Base-by-base conservation (phyloP, 1,284 basidiomycete species). In the Moesziomyces sp. region DNA sequence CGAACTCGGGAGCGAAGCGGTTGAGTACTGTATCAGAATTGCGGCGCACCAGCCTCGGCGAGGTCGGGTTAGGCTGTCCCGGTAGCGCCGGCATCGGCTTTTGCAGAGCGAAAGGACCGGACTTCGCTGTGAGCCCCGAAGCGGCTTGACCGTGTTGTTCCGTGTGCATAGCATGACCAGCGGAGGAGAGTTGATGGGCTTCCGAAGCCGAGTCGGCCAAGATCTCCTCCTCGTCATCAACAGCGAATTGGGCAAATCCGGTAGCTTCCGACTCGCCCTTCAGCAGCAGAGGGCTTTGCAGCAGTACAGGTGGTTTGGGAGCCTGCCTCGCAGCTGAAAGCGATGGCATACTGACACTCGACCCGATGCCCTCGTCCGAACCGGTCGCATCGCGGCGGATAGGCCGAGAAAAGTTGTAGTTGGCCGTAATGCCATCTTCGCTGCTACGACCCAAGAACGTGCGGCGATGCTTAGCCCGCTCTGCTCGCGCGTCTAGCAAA, bases 11-110 rank as follows among this genome's bases (percentile, higher is more conserved):
- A 14, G 53, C 64, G n/a, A 56, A 60, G 3, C 45, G 30, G n/a
- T 54, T 56, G 35, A 67, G 23, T 5, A 55, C 59, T 3, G 64
- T 60, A 18, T 73, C 70, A 11, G 70, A 73, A 18, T 73, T 73
- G 51, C 64, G 70, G 35, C 64, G 47, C 16, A 48, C 28, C 38
- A 61, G 47, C 38, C 48, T 52, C 0, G 70, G 54, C 21, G 60
- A 58, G 9, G 46, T 18, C 13, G 10, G 26, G 10, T 14, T 26
- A 24, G 24, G 43, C 9, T 50, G 30, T 19, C 9, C 24, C 5
- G 59, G 59, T 43, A 59, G 13, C 16, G 35, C 55, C 4, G 56
- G 60, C 19, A 56, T 44, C 8, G 61, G 50, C 51, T 70, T 70
- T 14, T 55, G 43, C 24, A 43, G 6, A 14, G 28, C 26, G 40